phyloP scores from a whole-genome alignment of 176 grass and related monocot species.

The Coix lacrymajobi region DNA sequence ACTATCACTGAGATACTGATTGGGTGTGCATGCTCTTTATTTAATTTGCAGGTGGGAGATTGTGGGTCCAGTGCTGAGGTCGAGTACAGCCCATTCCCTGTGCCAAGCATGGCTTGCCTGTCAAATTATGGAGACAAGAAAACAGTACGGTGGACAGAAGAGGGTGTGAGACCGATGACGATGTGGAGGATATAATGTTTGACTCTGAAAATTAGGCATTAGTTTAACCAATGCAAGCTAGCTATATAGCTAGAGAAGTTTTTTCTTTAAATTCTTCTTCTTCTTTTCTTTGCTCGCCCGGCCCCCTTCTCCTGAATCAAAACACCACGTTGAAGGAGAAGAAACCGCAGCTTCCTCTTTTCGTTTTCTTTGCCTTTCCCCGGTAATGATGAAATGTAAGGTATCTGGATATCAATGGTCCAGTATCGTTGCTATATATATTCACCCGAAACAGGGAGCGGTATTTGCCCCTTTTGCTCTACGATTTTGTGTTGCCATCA shows the following conservation, averaged over 20 bases:
- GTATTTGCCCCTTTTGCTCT: not conserved
- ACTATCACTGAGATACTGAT: not conserved
- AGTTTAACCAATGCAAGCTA: slow-evolving; percentile 7
- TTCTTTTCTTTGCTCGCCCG: not conserved
- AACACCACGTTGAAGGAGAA: not conserved
- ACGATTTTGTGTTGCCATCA: not conserved
- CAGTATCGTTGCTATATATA: not conserved
- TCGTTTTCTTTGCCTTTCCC: not conserved
- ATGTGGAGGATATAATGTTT: slow-evolving; percentile 15
- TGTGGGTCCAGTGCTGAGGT: slow-evolving; percentile 43
- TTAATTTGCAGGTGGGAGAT: slow-evolving; percentile 66
- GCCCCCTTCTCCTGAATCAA: slow-evolving; percentile 23
- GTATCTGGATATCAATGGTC: not conserved
- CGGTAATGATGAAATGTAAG: not conserved
- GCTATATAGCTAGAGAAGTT: not conserved
- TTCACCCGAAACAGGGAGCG: not conserved
- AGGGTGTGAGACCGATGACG: not conserved
- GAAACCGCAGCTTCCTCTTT: not conserved
- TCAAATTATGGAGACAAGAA: slow-evolving; percentile 40
- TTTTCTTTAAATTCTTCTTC: slow-evolving; percentile 10
- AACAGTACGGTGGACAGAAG: not conserved
- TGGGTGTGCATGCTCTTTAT: not conserved
- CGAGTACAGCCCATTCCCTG: slow-evolving; percentile 94
- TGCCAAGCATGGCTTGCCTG: slow-evolving; percentile 65
- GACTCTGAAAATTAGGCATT: not conserved